A percentile compares a stretch with the other conserved stretches of the same genome.
Conservation (phyloP, 192 early-diverging fungal species). For the Linnemannia zychae region DNA sequence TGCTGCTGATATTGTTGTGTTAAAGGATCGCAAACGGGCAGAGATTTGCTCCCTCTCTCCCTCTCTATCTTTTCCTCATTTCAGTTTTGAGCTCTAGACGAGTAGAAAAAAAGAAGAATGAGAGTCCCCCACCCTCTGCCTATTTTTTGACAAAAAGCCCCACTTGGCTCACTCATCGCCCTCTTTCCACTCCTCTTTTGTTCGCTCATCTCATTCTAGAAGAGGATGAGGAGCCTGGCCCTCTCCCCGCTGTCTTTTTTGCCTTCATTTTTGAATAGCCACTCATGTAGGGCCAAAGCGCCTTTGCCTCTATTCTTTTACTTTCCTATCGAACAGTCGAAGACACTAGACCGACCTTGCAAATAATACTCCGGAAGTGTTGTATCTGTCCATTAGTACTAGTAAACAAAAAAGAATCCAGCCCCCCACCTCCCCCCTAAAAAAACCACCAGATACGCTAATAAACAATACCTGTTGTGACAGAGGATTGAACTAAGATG, state of each 20-base stretch:
- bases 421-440: too few species aligned
- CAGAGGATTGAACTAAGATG: too few species aligned
- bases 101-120: neutral
- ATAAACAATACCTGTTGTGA: too few species aligned
- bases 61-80: neutral
- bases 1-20: too few species aligned
- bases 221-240: neutral
- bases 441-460: too few species aligned
- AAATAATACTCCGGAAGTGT: too few species aligned
- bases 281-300: neutral
- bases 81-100: neutral
- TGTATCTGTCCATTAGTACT: too few species aligned
- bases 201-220: neutral
- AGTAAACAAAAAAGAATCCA: too few species aligned
- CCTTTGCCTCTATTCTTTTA: too few species aligned
- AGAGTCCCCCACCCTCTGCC: neutral
- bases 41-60: neutral
- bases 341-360: too few species aligned
- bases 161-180: neutral
- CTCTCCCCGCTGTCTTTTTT: neutral
- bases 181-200: neutral
- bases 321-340: too few species aligned
- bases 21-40: too few species aligned
- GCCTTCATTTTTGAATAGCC: neutral
- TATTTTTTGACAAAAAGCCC: neutral